Conservation (phyloP, 306 rosid genomes). For the Psophocarpus tetragonolobus region DNA sequence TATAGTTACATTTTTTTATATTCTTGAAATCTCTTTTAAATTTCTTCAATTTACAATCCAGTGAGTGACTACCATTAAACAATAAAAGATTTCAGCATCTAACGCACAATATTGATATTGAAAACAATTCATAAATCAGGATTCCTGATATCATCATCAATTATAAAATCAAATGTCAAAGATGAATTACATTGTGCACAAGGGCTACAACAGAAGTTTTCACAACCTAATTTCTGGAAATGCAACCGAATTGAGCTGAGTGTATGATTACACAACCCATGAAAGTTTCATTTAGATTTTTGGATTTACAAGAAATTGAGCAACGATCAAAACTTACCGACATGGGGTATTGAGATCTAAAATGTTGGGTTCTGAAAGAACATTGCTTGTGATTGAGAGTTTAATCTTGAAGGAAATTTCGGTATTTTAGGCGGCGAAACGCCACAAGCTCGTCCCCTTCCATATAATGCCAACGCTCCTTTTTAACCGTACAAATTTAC, state of each 20-base stretch:
- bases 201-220: neutral
- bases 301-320: neutral
- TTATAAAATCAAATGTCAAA: neutral
- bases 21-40: neutral
- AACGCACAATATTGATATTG: neutral
- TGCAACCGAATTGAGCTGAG: neutral
- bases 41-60: neutral
- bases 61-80: neutral
- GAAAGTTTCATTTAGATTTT: neutral
- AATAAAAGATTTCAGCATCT: neutral
- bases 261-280: neutral
- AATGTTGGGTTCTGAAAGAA: neutral
- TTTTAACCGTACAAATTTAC: constrained; percentile 24
- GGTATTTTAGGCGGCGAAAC: neutral
- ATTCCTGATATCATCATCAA: neutral
- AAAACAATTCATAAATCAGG: neutral
- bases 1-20: neutral
- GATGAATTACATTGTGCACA: neutral
- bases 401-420: neutral
- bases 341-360: constrained; percentile 28
- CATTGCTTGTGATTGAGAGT: neutral
- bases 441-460: neutral
- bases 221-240: neutral
- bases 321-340: constrained; percentile 27
- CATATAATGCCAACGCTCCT: neutral